A percentile compares a stretch with the other conserved stretches of the same genome.
These are phyloP conservation scores for Scutellaria galericulata DNA, from an alignment of 257 asterid genomes.

Conservation along the genomic window DNA sequence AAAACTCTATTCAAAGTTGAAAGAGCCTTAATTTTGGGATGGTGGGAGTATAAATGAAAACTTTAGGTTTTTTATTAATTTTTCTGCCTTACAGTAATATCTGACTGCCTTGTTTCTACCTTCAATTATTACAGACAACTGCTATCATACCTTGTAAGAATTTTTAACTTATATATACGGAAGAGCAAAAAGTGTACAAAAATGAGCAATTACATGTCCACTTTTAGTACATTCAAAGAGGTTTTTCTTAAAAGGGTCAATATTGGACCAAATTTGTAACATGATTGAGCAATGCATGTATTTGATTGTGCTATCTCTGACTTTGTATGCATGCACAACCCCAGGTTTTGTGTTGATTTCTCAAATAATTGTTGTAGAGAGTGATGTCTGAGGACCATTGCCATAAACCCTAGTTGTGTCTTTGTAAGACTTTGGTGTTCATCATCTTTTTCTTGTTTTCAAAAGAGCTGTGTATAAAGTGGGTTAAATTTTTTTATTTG, in stretches of 20 bases:
- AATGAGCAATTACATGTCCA: conserved; percentile 13
- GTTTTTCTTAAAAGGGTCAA: neutral
- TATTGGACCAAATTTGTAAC: neutral
- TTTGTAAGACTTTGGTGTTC: neutral
- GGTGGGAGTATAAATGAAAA: neutral
- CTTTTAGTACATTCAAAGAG: neutral
- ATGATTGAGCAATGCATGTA: conserved; percentile 22
- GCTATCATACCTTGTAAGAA: neutral
- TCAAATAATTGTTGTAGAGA: neutral
- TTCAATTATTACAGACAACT: conserved; percentile 7
- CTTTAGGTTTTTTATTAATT: conserved; percentile 1
- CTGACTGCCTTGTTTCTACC: neutral
- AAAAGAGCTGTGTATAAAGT: neutral
- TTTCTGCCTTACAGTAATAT: neutral
- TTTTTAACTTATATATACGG: neutral
- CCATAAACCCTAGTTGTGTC: neutral
- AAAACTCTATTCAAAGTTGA: neutral
- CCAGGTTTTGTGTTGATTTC: neutral
- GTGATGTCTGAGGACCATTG: neutral
- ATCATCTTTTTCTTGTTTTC: neutral
- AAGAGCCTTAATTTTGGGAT: neutral
- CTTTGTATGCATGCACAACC: neutral
- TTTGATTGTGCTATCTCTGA: neutral
- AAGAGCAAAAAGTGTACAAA: neutral
- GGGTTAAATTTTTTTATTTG: neutral